These are phyloP conservation scores for Blastomyces percursus DNA, from an alignment of 2,329 filamentous ascomycete genomes.

Conservation along the genomic window DNA sequence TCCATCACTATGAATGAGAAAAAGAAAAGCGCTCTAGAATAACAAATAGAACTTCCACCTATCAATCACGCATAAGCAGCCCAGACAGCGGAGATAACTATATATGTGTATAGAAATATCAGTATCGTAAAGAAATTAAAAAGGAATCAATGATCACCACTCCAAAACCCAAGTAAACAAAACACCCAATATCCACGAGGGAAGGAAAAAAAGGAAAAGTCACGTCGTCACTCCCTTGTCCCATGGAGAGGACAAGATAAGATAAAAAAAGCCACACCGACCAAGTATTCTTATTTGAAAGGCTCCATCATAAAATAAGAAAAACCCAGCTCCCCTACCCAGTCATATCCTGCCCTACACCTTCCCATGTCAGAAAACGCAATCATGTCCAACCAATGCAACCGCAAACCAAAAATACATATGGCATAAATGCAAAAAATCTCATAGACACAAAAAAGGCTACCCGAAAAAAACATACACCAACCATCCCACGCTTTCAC, in stretches of 20 bases:
- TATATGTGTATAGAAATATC: too few species aligned
- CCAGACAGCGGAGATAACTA: too few species aligned
- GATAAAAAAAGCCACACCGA: background rate
- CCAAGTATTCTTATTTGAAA: background rate
- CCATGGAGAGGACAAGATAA: background rate
- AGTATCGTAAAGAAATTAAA: too few species aligned
- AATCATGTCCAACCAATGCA: background rate
- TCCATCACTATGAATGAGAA: background rate
- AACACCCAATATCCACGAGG: too few species aligned
- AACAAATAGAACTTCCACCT: too few species aligned
- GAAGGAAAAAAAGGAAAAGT: too few species aligned
- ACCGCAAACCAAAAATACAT: background rate
- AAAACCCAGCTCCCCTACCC: background rate
- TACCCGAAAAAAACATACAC: background rate
- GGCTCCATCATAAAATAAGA: background rate
- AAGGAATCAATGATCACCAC: too few species aligned
- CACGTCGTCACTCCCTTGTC: too few species aligned
- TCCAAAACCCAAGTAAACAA: too few species aligned
- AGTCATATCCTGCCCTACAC: background rate
- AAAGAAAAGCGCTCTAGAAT: too few species aligned
- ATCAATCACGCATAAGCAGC: too few species aligned
- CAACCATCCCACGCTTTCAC: background rate
- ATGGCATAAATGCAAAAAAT: background rate
- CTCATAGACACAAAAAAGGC: background rate
- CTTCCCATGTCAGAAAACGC: background rate